phyloP scores from a whole-genome alignment of 225 moss, liverwort and hornwort species.

The Pleurozium schreberi region DNA sequence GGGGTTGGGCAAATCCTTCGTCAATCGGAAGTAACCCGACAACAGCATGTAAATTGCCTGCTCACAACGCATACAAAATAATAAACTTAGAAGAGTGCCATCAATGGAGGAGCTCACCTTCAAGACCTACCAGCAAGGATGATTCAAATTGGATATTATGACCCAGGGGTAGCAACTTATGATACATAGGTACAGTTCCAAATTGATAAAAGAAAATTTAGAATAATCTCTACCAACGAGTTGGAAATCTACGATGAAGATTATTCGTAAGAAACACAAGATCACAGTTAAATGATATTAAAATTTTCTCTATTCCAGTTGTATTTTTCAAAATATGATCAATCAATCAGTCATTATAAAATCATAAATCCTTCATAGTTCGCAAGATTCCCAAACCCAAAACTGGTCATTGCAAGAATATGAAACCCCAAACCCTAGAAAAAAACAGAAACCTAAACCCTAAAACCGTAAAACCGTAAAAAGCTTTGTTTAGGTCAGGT shows the following conservation, averaged over 20 bases:
- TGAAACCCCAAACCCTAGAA: not conserved
- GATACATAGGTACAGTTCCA: not conserved
- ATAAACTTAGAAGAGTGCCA: not conserved
- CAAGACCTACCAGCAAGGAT: not conserved
- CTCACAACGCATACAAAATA: not conserved
- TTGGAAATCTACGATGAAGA: not conserved
- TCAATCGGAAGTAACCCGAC: conserved; percentile 39
- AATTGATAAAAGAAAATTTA: too few relatives aligned
- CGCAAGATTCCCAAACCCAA: not conserved
- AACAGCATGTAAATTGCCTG: conserved; percentile 42
- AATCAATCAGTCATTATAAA: not conserved
- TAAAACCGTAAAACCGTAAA: not conserved
- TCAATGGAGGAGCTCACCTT: not conserved
- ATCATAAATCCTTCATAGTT: not conserved
- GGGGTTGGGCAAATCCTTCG: conserved; percentile 30
- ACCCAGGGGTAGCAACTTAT: not conserved
- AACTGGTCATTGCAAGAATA: not conserved
- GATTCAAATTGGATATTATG: not conserved
- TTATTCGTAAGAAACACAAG: not conserved
- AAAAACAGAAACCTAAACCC: not conserved
- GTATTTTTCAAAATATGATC: not conserved
- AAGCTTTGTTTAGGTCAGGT: not conserved
- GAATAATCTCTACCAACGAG: not conserved
- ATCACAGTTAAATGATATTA: not conserved
- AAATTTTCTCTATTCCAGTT: not conserved